Evolutionary conservation across 139 green algal genomes (phyloP).

Genomic region (Medakamo hakoo): DNA sequence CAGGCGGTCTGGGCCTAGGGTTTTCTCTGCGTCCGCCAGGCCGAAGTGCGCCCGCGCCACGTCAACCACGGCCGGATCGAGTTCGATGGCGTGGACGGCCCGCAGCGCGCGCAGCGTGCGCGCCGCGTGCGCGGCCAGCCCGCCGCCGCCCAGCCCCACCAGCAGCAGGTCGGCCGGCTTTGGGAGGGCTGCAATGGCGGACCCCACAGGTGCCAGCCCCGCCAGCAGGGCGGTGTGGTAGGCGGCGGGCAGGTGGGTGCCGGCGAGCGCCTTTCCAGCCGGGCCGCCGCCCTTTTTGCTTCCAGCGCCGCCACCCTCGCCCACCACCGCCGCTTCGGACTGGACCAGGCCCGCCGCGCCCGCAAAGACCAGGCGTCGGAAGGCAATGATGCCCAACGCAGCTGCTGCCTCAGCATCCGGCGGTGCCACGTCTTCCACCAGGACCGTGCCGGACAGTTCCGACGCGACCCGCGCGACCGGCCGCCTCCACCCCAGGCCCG

Average conservation of each 20-base stretch:
- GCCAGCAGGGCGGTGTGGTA: constrained; percentile 31
- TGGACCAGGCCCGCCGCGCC: constrained; percentile 25
- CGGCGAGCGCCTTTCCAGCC: neutral
- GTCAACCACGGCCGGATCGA: constrained; percentile 28
- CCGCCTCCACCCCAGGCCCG: constrained; percentile 18
- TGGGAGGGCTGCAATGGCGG: neutral
- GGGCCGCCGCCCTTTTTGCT: neutral
- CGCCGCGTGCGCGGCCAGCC: constrained; percentile 34
- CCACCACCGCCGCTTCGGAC: constrained; percentile 21
- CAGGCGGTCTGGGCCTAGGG: too few relatives aligned
- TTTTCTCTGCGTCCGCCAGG: too few relatives aligned
- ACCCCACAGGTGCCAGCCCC: constrained; percentile 8
- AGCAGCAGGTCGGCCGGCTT: constrained; percentile 10
- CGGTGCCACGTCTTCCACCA: constrained; percentile 29
- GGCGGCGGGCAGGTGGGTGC: constrained; percentile 16
- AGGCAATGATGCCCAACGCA: neutral
- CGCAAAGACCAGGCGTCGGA: constrained; percentile 31
- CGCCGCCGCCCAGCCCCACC: constrained; percentile 35
- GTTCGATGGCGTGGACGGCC: constrained; percentile 21
- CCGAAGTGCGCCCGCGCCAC: constrained; percentile 36
- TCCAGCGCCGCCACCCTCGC: neutral
- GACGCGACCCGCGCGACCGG: constrained; percentile 10
- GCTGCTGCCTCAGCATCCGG: neutral
- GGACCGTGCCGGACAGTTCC: constrained; percentile 14
- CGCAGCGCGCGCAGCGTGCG: constrained; percentile 15